Evolutionary conservation across 441 rosid species (phyloP), one percentile per base, ranked within the genome.

Genomic region (Arabidopsis hybrid): DNA sequence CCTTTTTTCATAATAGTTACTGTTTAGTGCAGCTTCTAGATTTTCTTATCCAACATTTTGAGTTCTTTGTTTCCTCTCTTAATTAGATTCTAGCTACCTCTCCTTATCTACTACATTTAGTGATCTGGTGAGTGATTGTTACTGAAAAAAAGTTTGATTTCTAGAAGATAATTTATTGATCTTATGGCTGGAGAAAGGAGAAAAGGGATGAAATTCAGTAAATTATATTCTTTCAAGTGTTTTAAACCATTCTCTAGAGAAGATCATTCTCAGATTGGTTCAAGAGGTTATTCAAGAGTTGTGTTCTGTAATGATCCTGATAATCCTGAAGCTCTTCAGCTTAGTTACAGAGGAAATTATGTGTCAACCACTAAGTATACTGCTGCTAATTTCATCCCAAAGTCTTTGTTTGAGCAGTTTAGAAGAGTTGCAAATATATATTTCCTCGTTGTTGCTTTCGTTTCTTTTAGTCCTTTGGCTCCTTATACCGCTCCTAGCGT

Each of bases 321-420:
- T 67, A 83, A 77, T 42, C 89, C 85, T 17, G 96, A 84, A 55
- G 88, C 92, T 1, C 45, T 83, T 65, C 61, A 76, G 75, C 84
- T 85, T 29, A 83, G 85, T 46, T 92, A 95, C 71, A 76, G 69
- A 53, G 86, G 91, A 1, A 95, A 95, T 74, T 93, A 91, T 72
- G 94, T 92, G 4, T 85, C 92, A 11, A 90, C 93, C 18, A 92
- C 98, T n/a, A 95, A 95, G 86, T 95, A 95, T 72, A 89, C 95
- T 0, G 86, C 85, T 0, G 79, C 82, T 46, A 91, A 90, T 71
- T 95, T 95, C 80, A 83, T 95, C 58, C 99, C 99, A 5, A 95
- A 92, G 90, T 88, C 99, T n/a, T 75, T 95, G 85, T 92, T 93
- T 81, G 99, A 95, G 87, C 98, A 95, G 85, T 95, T 95, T 80